A percentile compares a stretch with the other conserved stretches of the same genome.
phyloP scores from a whole-genome alignment of 1,284 basidiomycete genomes.

The Schizopora paradoxa region DNA sequence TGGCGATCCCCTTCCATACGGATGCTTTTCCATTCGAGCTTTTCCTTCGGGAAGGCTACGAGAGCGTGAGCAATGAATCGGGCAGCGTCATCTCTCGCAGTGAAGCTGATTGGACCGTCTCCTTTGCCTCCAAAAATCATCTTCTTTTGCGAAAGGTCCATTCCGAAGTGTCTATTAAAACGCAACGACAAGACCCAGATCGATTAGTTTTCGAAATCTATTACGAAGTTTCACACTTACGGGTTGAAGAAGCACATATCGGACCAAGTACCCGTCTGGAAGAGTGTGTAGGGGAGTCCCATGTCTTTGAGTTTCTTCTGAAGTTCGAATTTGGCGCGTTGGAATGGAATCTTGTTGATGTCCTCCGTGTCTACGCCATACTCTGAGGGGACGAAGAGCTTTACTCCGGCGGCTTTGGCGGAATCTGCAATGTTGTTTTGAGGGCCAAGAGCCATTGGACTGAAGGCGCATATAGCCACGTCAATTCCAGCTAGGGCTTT shows the following conservation, averaged over 20 bases:
- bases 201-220: slow-evolving; percentile 7
- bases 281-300: slow-evolving; percentile 27
- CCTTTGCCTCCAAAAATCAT: slow-evolving; percentile 31
- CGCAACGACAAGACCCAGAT: slow-evolving; percentile 24
- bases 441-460: slow-evolving; percentile 22
- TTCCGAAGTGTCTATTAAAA: slow-evolving; percentile 18
- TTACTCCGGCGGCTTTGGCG: slow-evolving; percentile 33
- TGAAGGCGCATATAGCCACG: slow-evolving; percentile 31
- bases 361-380: slow-evolving; percentile 28
- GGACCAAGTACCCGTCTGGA: slow-evolving; percentile 27
- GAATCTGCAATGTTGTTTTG: slow-evolving; percentile 32
- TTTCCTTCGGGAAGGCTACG: slow-evolving; percentile 24
- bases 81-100: slow-evolving; percentile 29
- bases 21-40: slow-evolving; percentile 28
- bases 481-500: slow-evolving; percentile 28
- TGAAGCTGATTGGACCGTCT: slow-evolving; percentile 27
- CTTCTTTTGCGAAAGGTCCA: slow-evolving; percentile 25
- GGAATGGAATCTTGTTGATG: too few relatives aligned
- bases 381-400: slow-evolving; percentile 35
- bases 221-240: not conserved
- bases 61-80: slow-evolving; percentile 34
- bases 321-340: slow-evolving; percentile 8
- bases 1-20: slow-evolving; percentile 35
- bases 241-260: slow-evolving; percentile 15
- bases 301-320: slow-evolving; percentile 28